Conservation (phyloP, 768 basidiomycete genomes). For the Cystobasidium ongulense region DNA sequence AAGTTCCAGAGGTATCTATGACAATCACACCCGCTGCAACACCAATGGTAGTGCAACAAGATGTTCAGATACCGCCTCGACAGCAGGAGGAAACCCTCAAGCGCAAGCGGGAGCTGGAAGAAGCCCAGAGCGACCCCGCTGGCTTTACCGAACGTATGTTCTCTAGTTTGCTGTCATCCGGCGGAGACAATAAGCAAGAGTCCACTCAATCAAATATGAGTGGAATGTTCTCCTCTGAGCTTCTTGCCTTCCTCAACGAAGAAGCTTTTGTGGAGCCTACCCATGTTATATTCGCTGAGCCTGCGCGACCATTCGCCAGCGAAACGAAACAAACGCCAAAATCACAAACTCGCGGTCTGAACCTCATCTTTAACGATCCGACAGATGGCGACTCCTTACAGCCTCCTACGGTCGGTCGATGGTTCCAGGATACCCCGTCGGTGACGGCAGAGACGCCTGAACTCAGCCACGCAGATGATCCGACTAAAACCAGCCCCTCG, state of each 20-base stretch:
- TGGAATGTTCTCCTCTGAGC: not conserved
- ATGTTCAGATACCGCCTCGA: not conserved
- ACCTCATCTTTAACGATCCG: not conserved
- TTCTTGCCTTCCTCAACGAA: constrained; percentile 16
- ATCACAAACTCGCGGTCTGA: not conserved
- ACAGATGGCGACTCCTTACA: not conserved
- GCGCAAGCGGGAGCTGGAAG: constrained; percentile 39
- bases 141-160: constrained; percentile 35
- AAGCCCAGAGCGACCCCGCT: constrained; percentile 36
- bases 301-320: not conserved
- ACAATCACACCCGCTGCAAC: not conserved
- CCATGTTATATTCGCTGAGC: not conserved
- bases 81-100: constrained; percentile 33
- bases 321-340: not conserved
- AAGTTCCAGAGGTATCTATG: not conserved
- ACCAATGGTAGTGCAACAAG: not conserved
- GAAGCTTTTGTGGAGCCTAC: not conserved
- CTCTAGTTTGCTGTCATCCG: not conserved
- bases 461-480: constrained; percentile 11
- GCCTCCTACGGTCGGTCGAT: not conserved
- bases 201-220: not conserved
- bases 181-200: not conserved
- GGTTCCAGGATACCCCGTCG: constrained; percentile 8
- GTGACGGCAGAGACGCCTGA: constrained; percentile 21
- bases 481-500: constrained; percentile 14